Base-by-base conservation (phyloP, 495 filamentous ascomycete species). In the Pyronema domesticum region DNA sequence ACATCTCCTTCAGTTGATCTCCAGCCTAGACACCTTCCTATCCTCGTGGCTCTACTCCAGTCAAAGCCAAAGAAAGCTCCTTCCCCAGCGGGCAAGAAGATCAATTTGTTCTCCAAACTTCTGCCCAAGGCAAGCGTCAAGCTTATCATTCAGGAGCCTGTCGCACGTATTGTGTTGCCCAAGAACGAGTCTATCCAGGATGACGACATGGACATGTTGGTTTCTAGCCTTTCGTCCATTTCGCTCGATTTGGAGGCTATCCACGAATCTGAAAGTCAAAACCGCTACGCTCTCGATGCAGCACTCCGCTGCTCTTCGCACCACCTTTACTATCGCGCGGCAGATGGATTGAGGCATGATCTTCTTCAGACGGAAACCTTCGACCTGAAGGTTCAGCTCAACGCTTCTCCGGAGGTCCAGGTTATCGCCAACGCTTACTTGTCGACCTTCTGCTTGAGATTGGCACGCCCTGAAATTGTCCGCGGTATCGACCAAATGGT, bases 1-100 rank as follows among this genome's bases (percentile, higher is more conserved):
- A 99, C 91, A 6, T 99, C 91, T 13, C 91, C 91, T 6, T 94
- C 93, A 0, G 71, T 96, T 40, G 91, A 99, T 67, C 70, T 99
- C n/a, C 86, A 94, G 68, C 89, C 93, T 5, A 82, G 84, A 52
- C 89, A 95, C 71, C 73, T 95, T 37, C 89, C 91, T 6, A 75
- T 94, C 19, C 69, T 95, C 13, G 66, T 94, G 42, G 82, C 85
- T n/a, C 69, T 96, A 54, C 69, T 81, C 37, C 79, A 78, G 55
- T 70, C 70, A 15, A 76, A 72, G 47, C 75, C 78, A 6, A 73
- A 74, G 17, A 72, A 73, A 18, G 68, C 67, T 14, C 55, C 66
- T 2, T 65, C 61, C 39, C 45, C 51, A 51, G 71, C 72, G 58
- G 62, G 64, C 57, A 68, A 64, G 43, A 72, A 67, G 37, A 81